Conservation (phyloP, 139 green algal genomes). For the Tetraselmis chui region DNA sequence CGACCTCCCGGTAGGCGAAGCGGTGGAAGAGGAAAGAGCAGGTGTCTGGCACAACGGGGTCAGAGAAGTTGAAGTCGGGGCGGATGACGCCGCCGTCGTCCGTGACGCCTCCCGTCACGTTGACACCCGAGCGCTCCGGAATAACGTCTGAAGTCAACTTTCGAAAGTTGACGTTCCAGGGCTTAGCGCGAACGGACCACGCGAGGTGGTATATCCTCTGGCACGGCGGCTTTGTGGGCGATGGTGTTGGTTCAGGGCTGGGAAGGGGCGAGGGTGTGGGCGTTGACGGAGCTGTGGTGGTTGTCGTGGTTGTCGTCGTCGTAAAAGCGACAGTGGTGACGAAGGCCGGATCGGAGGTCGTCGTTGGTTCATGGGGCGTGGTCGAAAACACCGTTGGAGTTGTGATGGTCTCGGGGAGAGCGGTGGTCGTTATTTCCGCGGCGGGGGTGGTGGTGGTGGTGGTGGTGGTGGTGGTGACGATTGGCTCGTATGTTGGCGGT, state of each 20-base stretch:
- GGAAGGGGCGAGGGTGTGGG: neutral
- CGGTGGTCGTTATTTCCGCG: no score
- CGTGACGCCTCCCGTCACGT: neutral
- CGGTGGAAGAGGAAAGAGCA: neutral
- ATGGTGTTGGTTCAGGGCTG: neutral
- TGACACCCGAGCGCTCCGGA: neutral
- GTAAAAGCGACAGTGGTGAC: no score
- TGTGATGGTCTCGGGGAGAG: no score
- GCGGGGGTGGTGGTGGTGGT: no score
- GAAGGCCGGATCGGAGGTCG: no score
- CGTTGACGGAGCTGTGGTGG: no score
- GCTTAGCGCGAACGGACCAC: neutral
- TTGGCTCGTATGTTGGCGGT: no score
- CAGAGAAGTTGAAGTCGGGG: neutral
- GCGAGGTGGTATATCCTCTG: neutral
- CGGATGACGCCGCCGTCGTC: neutral
- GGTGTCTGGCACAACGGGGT: neutral
- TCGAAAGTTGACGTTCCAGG: neutral
- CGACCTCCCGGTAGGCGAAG: neutral
- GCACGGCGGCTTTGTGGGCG: neutral
- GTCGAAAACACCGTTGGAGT: no score
- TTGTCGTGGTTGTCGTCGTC: no score
- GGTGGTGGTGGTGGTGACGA: no score
- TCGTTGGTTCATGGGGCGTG: no score
- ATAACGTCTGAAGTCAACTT: neutral